Evolutionary conservation across 179 eudicot genomes (phyloP).

Genomic region (Sideroxylon spinosum): DNA sequence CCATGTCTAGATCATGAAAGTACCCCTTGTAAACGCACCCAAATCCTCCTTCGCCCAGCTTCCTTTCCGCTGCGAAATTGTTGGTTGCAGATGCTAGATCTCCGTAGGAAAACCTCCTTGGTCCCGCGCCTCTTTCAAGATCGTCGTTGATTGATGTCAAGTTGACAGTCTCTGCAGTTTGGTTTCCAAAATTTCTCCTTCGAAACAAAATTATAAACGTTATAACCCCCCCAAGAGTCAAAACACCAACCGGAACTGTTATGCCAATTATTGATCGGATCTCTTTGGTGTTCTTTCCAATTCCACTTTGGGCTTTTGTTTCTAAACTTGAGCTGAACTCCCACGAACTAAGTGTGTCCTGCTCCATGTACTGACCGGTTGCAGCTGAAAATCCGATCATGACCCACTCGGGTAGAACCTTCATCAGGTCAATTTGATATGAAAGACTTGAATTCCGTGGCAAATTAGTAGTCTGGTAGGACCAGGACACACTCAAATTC

Average conservation of each 20-base stretch:
- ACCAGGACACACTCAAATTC: conserved; percentile 41
- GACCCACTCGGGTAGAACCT: conserved; percentile 32
- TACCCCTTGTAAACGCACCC: conserved; percentile 45
- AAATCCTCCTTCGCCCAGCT: conserved; percentile 54
- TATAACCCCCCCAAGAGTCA: conserved; percentile 6
- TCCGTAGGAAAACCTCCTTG: conserved; percentile 35
- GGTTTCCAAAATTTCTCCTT: background rate
- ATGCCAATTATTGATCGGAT: conserved; percentile 16
- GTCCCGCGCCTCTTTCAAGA: conserved; percentile 45
- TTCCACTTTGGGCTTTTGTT: conserved; percentile 10
- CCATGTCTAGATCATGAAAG: conserved; percentile 21
- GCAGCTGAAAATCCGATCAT: conserved; percentile 40
- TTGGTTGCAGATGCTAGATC: conserved; percentile 37
- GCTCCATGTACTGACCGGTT: conserved; percentile 25
- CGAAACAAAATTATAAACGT: background rate
- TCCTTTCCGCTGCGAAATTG: conserved; percentile 31
- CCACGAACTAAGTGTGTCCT: conserved; percentile 32
- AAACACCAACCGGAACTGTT: conserved; percentile 15
- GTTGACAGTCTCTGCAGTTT: conserved; percentile 14
- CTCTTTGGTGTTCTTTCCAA: background rate
- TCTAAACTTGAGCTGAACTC: conserved; percentile 35
- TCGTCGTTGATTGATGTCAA: conserved; percentile 32
- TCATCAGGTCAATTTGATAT: conserved; percentile 28
- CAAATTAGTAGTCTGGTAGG: conserved; percentile 18
- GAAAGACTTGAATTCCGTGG: conserved; percentile 31